These are phyloP conservation scores for Neonectria hederae DNA, from an alignment of 2,329 filamentous ascomycete genomes.

Conservation along the genomic window DNA sequence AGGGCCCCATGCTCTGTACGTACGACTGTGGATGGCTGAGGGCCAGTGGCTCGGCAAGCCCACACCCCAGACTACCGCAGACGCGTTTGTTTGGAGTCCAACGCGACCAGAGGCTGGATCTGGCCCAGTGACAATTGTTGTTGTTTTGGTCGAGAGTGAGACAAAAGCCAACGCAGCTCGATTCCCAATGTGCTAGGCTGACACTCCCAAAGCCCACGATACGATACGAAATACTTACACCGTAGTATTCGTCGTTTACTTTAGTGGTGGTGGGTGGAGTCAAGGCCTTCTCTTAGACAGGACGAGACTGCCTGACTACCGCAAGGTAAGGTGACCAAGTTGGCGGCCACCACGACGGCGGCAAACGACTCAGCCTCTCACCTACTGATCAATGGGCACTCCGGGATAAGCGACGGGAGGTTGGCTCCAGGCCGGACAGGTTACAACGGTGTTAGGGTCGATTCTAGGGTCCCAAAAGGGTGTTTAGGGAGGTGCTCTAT, in stretches of 20 bases:
- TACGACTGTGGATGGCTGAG: background rate
- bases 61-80: conserved; percentile 17
- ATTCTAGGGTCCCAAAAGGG: background rate
- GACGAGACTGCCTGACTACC: too few species aligned
- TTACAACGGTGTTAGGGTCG: background rate
- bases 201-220: background rate
- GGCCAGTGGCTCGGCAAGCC: conserved; percentile 19
- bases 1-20: background rate
- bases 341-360: background rate
- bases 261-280: background rate
- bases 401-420: background rate
- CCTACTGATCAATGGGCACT: background rate
- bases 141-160: conserved; percentile 42
- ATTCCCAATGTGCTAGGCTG: conserved; percentile 4
- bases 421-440: background rate
- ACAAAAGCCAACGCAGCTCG: conserved; percentile 27
- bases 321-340: background rate
- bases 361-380: background rate
- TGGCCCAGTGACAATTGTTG: conserved; percentile 29
- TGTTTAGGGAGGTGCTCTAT: background rate
- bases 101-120: conserved; percentile 31
- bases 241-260: background rate
- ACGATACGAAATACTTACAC: background rate
- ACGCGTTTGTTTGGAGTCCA: conserved; percentile 27
- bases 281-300: background rate